Evolutionary conservation across 306 rosid species (phyloP).

Genomic region (Parietaria judaica): DNA sequence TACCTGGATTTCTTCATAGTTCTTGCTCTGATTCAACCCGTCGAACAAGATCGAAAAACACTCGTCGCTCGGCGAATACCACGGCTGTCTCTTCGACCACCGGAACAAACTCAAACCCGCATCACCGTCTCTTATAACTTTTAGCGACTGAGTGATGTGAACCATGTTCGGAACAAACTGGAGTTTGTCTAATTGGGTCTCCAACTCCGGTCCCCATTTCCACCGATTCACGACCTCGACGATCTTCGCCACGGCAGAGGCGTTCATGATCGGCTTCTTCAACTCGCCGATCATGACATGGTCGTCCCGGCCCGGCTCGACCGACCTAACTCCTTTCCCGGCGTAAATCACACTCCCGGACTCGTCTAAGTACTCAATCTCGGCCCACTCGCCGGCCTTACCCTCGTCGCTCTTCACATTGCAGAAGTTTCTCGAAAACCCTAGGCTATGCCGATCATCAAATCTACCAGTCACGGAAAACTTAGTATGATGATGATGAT

Average conservation of each 20-base stretch:
- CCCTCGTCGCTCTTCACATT: conserved; percentile 23
- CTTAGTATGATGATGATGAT: conserved; percentile 1
- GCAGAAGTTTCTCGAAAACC: conserved; percentile 34
- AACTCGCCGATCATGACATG: conserved; percentile 87
- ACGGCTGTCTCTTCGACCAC: conserved; percentile 85
- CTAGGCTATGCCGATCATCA: conserved; percentile 15
- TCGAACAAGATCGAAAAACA: conserved; percentile 67
- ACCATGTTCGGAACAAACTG: conserved; percentile 78
- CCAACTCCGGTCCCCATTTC: conserved; percentile 99
- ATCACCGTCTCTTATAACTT: conserved; percentile 52
- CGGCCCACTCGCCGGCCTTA: conserved; percentile 55
- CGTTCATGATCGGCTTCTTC: conserved; percentile 66
- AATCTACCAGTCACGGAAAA: conserved; percentile 1
- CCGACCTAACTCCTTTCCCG: conserved; percentile 72
- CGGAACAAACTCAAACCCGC: conserved; percentile 71
- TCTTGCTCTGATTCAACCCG: conserved; percentile 53
- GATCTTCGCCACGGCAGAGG: conserved; percentile 70
- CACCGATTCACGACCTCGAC: conserved; percentile 87
- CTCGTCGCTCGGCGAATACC: conserved; percentile 69
- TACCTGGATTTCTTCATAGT: conserved; percentile 66
- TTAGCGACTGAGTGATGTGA: conserved; percentile 63
- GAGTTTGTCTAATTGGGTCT: conserved; percentile 75
- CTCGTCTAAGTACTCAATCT: conserved; percentile 83
- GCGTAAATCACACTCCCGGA: conserved; percentile 68
- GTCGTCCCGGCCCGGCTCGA: conserved; percentile 82